Base-by-base conservation (phyloP, 306 rosid genomes). In the Cyclanthera cordifolia region DNA sequence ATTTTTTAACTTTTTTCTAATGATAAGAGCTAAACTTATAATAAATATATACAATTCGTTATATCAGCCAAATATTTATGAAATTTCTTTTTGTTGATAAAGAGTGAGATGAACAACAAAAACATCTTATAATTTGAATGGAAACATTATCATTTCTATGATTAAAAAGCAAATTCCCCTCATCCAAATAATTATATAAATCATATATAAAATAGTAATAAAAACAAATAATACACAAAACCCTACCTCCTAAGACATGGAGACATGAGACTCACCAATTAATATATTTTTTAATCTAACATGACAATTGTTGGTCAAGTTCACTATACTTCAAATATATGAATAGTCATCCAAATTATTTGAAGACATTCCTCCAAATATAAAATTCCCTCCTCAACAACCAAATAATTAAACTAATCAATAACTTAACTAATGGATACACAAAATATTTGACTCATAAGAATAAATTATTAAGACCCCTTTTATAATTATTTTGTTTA, bases 251-350 rank as follows among this genome's bases (percentile, higher is more conserved):
- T 46, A 46, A 37, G 41, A 66, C 71, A 66, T 66, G 54, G 41
- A 25, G 71, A 66, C 71, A n/a, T n/a, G n/a, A 66, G 30, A 24
- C 23, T 25, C 71, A 46, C 71, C 25, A 64, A 12, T 64, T n/a
- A 34, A 8, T 9, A 45, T 66, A 37, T 11, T 45, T 21, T 46
- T 66, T 66, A 45, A 46, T 47, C 43, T 46, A 66, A 46, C 41
- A 66, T 46, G 55, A 66, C 55, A 66, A 66, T 66, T 66, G 46
- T 66, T 24, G 32, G 43, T 66, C 43, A 66, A 66, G 54, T 47
- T 65, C 39, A 45, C 37, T 43, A 65, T 14, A 21, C 10, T 15
- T 16, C 5, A 21, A 5, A 64, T 17, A 45, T 43, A 20, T 10
- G 12, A 14, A 27, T 7, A 65, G 25, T 66, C 41, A 66, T 66